Evolutionary conservation across 1,284 basidiomycete species (phyloP), one percentile per base, ranked within the genome.

Genomic region (Trichosporon sp.): DNA sequence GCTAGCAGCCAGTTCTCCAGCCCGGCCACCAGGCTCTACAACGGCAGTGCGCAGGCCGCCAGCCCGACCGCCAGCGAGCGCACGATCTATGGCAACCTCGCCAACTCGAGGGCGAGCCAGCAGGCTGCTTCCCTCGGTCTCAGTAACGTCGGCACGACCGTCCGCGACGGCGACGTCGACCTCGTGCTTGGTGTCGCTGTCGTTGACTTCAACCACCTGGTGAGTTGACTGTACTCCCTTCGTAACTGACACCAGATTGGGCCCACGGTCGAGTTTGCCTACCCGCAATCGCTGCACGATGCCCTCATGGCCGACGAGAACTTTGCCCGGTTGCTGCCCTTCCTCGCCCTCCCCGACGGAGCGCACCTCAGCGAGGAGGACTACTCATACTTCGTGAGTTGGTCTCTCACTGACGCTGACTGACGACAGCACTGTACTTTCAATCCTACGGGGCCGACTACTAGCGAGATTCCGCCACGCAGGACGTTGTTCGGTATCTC

Each of bases 261-360:
- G 0, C 95, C 95, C 10, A 91, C 89, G 67, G 92, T 97, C 73
- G 94, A 98, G 82, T 97, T 91, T 70, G 80, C 84, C 5, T 84
- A 85, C 75, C 87, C 87, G 4, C 75, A 81, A 86, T 87, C 69
- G 85, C 87, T 85, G 2, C 78, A 79, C 75, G 90, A 90, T 2
- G 87, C 88, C 1, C 87, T 96, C 56, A 89, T 91, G 73, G 88
- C 92, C 40, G 90, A 96, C 78, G 91, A 93, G 73, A 92, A 92
- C 77, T 87, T 96, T 64, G 86, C 87, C 48, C 91, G 91, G 78
- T 90, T 94, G 56, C 86, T 99, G 19, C 96, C 96, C 0, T 99
- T 99, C 85, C 88, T 99, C n/a, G 97, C 96, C 0, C 88, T 99
- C 21, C 96, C 96, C 0, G 97, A 99, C 78, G 96, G 96, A 35